Percentiles rank a stretch among this genome's conserved stretches.
phyloP scores from a whole-genome alignment of 257 asterid genomes.

The Nicotiana attenuata region DNA sequence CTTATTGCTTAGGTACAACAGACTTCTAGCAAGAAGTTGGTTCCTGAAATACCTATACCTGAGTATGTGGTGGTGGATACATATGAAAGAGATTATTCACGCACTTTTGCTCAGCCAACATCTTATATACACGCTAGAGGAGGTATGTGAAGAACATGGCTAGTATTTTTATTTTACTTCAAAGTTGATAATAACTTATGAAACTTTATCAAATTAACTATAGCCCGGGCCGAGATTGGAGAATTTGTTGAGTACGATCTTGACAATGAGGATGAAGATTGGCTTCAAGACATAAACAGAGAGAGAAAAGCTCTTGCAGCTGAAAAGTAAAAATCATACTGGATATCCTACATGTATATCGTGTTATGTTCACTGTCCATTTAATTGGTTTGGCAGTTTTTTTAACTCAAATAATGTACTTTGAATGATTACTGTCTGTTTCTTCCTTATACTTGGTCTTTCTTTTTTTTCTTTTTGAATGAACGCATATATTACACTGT shows the following conservation, averaged over 20 bases:
- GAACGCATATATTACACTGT: background rate
- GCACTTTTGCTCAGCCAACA: constrained; percentile 83
- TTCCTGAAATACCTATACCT: constrained; percentile 95
- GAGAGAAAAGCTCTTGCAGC: constrained; percentile 66
- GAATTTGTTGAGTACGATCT: constrained; percentile 97
- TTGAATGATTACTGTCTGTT: background rate
- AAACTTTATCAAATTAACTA: constrained; percentile 20
- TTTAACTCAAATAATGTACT: background rate
- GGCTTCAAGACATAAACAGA: constrained; percentile 77
- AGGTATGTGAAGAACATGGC: constrained; percentile 42
- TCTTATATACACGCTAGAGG: constrained; percentile 95
- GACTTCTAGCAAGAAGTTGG: constrained; percentile 53
- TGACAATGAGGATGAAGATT: constrained; percentile 98
- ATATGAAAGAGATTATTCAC: constrained; percentile 92
- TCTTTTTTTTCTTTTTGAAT: background rate
- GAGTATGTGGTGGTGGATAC: constrained; percentile 90
- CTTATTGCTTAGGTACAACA: constrained; percentile 52
- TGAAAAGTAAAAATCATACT: constrained; percentile 55
- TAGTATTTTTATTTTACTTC: constrained; percentile 14
- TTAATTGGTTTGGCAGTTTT: background rate
- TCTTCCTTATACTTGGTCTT: background rate
- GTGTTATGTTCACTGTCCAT: background rate
- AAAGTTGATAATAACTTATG: constrained; percentile 7
- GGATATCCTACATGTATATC: background rate
- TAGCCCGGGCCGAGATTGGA: constrained; percentile 97